A percentile compares a stretch with the other conserved stretches of the same genome.
These are phyloP conservation scores for Ophiostoma ulmi DNA, from an alignment of 2,329 filamentous ascomycete genomes.

Conservation along the genomic window DNA sequence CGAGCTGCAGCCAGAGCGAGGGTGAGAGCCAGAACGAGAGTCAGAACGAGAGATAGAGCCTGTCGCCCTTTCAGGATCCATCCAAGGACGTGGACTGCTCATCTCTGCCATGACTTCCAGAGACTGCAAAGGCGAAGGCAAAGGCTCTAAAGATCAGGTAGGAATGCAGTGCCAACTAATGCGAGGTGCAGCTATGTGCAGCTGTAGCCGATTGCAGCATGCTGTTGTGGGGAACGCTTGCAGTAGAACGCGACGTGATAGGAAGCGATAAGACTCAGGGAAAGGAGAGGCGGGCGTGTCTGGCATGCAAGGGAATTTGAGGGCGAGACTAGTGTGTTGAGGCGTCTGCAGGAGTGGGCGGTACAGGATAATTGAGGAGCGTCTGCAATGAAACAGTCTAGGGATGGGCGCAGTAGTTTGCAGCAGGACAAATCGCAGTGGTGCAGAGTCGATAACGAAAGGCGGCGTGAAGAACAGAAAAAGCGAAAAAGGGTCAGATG, in stretches of 20 bases:
- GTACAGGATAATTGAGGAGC: neutral
- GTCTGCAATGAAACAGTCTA: neutral
- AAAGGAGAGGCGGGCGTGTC: constrained; percentile 10
- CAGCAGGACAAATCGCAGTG: neutral
- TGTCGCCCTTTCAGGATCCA: constrained; percentile 15
- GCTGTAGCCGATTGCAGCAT: constrained; percentile 18
- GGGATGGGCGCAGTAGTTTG: neutral
- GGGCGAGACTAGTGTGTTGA: neutral
- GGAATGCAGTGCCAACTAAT: constrained; percentile 21
- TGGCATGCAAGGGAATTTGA: constrained; percentile 19
- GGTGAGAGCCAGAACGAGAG: neutral
- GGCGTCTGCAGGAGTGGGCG: neutral
- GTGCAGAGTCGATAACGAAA: neutral
- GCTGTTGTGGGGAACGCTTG: constrained; percentile 14
- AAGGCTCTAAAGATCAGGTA: constrained; percentile 8
- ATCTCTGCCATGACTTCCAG: constrained; percentile 21
- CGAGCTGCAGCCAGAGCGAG: neutral
- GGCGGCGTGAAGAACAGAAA: neutral
- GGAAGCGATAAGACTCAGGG: neutral
- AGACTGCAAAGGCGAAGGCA: neutral
- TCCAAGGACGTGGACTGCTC: constrained; percentile 14
- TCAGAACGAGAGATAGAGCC: neutral
- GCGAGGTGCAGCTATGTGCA: constrained; percentile 8
- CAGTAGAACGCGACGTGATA: neutral
- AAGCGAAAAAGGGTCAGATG: neutral